Evolutionary conservation across 2,329 filamentous ascomycete genomes (phyloP).

Genomic region (Aspergillus sp.): DNA sequence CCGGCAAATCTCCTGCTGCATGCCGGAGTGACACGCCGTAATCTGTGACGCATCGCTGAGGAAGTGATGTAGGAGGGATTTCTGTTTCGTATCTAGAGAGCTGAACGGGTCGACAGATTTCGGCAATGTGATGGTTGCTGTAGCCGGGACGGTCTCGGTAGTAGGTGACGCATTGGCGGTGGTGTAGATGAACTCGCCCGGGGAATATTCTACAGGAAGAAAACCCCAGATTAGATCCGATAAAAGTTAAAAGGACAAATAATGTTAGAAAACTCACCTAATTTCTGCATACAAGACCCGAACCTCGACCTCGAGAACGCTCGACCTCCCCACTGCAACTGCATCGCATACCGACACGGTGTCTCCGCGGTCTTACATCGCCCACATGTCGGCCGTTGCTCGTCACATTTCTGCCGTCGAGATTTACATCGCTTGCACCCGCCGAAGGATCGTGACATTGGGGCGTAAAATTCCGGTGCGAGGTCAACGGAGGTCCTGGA

Average conservation of each 20-base stretch:
- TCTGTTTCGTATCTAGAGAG: slow-evolving; percentile 41
- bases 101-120: slow-evolving; percentile 43
- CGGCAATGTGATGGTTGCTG: slow-evolving; percentile 30
- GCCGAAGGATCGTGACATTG: slow-evolving; percentile 47
- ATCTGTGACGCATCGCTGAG: slow-evolving; percentile 47
- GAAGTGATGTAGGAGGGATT: slow-evolving; percentile 46
- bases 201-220: slow-evolving; percentile 41
- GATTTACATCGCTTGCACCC: slow-evolving; percentile 52
- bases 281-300: slow-evolving; percentile 43
- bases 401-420: slow-evolving; percentile 52
- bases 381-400: slow-evolving; percentile 46
- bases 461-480: background rate
- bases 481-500: background rate
- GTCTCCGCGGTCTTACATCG: slow-evolving; percentile 44
- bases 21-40: slow-evolving; percentile 45
- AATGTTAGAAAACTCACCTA: slow-evolving; percentile 30
- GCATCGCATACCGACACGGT: slow-evolving; percentile 47
- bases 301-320: slow-evolving; percentile 47
- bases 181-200: slow-evolving; percentile 46
- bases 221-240: background rate
- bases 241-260: background rate
- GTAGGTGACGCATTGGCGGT: slow-evolving; percentile 35
- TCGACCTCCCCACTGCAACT: slow-evolving; percentile 49
- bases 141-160: slow-evolving; percentile 17
- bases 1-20: slow-evolving; percentile 48